phyloP scores from a whole-genome alignment of 257 asterid genomes.

The Cynanchum wilfordii region DNA sequence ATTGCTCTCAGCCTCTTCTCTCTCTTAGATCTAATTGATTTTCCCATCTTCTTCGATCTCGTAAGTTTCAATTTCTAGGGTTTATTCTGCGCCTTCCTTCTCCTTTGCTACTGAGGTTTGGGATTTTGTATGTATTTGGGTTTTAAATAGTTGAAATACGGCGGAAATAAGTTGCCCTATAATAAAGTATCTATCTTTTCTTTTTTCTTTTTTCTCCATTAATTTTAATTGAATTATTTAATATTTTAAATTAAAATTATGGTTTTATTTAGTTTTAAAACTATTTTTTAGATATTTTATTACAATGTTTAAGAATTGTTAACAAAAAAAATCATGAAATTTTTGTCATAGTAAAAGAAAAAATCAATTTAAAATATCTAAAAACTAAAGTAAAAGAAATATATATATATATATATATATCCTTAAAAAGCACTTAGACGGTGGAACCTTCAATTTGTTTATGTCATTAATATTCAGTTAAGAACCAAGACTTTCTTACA shows the following conservation, averaged over 20 bases:
- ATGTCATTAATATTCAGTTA: background rate
- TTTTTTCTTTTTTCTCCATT: background rate
- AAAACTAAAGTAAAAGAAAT: too few species aligned
- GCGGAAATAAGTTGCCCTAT: background rate
- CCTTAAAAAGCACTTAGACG: too few species aligned
- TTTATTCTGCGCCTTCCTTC: background rate
- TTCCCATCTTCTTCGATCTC: conserved; percentile 45
- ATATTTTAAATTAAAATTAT: too few species aligned
- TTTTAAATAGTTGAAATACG: background rate
- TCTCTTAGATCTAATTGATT: conserved; percentile 82
- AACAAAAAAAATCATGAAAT: too few species aligned
- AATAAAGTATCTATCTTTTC: too few species aligned
- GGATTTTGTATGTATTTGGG: background rate
- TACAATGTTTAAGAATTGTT: too few species aligned
- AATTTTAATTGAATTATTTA: background rate
- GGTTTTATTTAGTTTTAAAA: too few species aligned
- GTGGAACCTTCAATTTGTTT: too few species aligned
- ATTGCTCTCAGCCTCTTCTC: conserved; percentile 83
- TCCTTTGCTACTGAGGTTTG: background rate
- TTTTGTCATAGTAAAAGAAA: too few species aligned
- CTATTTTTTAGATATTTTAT: too few species aligned
- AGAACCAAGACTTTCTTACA: background rate
- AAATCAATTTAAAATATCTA: too few species aligned
- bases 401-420: too few species aligned
- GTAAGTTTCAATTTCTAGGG: background rate